A percentile compares a stretch with the other conserved stretches of the same genome.
Evolutionary conservation across 352 stramenopile genomes (phyloP).

Genomic region (Phytopythium helicoides): DNA sequence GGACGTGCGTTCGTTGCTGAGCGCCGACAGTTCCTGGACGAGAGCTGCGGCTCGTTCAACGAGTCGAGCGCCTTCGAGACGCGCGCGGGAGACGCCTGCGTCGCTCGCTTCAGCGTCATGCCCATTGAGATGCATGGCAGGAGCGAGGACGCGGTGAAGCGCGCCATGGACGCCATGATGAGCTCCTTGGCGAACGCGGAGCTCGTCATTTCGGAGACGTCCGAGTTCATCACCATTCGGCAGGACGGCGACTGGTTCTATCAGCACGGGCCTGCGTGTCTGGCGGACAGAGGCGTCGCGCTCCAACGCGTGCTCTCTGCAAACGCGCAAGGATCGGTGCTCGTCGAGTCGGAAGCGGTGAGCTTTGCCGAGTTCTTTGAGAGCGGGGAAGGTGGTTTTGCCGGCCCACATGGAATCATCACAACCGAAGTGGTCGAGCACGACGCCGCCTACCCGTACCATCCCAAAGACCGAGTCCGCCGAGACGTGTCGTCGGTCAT

Average conservation of each 20-base stretch:
- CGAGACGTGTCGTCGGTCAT: slow-evolving; percentile 15
- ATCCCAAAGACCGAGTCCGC: slow-evolving; percentile 13
- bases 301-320: slow-evolving; percentile 3
- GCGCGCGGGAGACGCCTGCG: slow-evolving; percentile 40
- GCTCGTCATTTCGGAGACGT: slow-evolving; percentile 7
- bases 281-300: neutral
- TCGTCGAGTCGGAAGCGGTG: slow-evolving; percentile 3
- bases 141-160: neutral
- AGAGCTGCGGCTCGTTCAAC: neutral
- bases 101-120: slow-evolving; percentile 49
- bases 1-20: neutral
- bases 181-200: slow-evolving; percentile 5
- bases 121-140: slow-evolving; percentile 33
- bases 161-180: neutral
- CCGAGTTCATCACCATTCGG: slow-evolving; percentile 7
- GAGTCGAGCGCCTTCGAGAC: slow-evolving; percentile 32
- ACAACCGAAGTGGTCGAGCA: slow-evolving; percentile 18
- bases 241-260: slow-evolving; percentile 4
- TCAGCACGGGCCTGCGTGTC: neutral
- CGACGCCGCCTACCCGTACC: slow-evolving; percentile 29
- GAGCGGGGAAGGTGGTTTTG: neutral
- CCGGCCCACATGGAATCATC: slow-evolving; percentile 11
- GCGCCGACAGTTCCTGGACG: slow-evolving; percentile 5
- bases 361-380: slow-evolving; percentile 5
- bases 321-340: neutral